phyloP scores from a whole-genome alignment of 164 flowering plant species.

The Sedum album region DNA sequence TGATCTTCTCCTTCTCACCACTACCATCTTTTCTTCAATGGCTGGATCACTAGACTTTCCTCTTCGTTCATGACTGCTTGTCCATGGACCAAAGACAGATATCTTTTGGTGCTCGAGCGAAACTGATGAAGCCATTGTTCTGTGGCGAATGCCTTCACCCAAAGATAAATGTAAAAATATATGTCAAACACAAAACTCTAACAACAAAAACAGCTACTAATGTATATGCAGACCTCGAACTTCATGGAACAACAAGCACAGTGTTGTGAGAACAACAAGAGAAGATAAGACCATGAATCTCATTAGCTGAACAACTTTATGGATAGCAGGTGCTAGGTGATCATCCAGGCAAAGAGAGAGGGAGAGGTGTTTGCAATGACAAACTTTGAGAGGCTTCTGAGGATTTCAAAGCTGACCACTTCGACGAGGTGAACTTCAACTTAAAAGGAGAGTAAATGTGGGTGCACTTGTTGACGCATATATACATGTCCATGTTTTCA shows the following conservation, averaged over 20 bases:
- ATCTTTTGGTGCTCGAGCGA: neutral
- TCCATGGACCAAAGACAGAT: neutral
- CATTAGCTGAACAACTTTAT: neutral
- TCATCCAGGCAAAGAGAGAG: neutral
- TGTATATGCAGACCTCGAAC: neutral
- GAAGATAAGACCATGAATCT: neutral
- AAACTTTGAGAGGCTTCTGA: neutral
- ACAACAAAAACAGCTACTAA: neutral
- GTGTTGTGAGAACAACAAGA: neutral
- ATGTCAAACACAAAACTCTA: neutral
- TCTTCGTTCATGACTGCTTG: neutral
- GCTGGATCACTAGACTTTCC: neutral
- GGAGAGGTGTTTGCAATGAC: neutral
- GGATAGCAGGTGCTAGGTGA: neutral
- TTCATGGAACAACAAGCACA: neutral
- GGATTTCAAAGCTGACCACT: neutral
- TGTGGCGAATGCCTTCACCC: neutral
- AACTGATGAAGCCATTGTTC: neutral
- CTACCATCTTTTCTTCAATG: slow-evolving; percentile 16
- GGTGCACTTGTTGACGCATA: neutral
- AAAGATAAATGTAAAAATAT: neutral
- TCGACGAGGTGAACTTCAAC: neutral
- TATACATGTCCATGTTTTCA: neutral
- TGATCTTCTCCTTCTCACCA: neutral
- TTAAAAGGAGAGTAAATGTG: neutral